Evolutionary conservation across 2,329 filamentous ascomycete genomes (phyloP).

Genomic region (Aspergillus quadrilineatus): DNA sequence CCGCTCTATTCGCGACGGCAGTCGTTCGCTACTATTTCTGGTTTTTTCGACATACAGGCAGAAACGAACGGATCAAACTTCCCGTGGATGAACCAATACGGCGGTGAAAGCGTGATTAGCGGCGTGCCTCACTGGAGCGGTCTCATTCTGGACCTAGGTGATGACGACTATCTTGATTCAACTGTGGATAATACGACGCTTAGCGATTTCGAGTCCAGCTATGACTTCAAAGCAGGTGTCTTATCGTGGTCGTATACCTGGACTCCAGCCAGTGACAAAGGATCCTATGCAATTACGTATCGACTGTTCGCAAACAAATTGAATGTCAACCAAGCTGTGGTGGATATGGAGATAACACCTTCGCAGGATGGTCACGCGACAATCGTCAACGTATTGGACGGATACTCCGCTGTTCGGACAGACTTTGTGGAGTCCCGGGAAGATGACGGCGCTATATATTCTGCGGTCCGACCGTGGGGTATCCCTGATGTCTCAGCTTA

Average conservation of each 20-base stretch:
- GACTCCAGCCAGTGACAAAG: slow-evolving; percentile 53
- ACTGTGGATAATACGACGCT: slow-evolving; percentile 60
- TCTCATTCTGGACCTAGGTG: slow-evolving; percentile 57
- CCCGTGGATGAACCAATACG: slow-evolving; percentile 67
- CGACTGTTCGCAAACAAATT: slow-evolving; percentile 66
- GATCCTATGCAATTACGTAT: slow-evolving; percentile 61
- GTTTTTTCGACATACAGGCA: slow-evolving; percentile 64
- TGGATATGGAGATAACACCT: slow-evolving; percentile 60
- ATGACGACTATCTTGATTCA: slow-evolving; percentile 58
- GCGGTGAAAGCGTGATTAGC: slow-evolving; percentile 67
- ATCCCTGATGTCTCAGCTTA: slow-evolving; percentile 64
- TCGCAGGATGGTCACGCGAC: slow-evolving; percentile 54
- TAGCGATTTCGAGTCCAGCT: slow-evolving; percentile 58
- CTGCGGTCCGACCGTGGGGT: slow-evolving; percentile 63
- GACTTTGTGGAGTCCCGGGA: slow-evolving; percentile 58
- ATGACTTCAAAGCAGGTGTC: slow-evolving; percentile 63
- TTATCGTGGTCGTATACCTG: slow-evolving; percentile 66
- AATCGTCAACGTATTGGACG: slow-evolving; percentile 67
- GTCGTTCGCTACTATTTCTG: slow-evolving; percentile 66
- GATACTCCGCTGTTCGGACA: slow-evolving; percentile 65
- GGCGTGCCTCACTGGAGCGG: slow-evolving; percentile 70
- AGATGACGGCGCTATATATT: slow-evolving; percentile 60
- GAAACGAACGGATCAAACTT: slow-evolving; percentile 63
- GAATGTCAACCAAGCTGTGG: slow-evolving; percentile 60
- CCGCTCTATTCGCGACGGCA: slow-evolving; percentile 64